Evolutionary conservation across 441 rosid genomes (phyloP).

Genomic region (Brassica hybrid): DNA sequence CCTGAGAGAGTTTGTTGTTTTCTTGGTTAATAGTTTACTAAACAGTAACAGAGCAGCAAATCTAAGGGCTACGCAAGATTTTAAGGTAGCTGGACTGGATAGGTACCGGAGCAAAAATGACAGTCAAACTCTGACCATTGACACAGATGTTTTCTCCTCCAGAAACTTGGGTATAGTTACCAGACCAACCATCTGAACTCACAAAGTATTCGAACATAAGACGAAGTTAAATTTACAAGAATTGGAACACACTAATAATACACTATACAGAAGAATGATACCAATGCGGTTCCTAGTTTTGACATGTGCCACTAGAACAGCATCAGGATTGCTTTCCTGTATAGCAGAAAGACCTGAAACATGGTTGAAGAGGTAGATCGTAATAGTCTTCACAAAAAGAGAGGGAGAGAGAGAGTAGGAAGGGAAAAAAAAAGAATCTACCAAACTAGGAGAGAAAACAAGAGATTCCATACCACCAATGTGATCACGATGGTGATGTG

Average conservation of each 20-base stretch:
- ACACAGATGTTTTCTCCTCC: conserved; percentile 83
- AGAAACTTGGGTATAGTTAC: conserved; percentile 65
- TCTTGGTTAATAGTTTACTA: conserved; percentile 23
- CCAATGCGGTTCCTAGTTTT: conserved; percentile 74
- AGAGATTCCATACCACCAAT: conserved; percentile 61
- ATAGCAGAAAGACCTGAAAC: conserved; percentile 81
- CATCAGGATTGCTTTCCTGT: conserved; percentile 81
- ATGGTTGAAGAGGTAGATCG: conserved; percentile 17
- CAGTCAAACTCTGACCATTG: conserved; percentile 73
- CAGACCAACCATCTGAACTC: conserved; percentile 77
- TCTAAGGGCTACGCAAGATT: not conserved
- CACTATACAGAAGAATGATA: conserved; percentile 44
- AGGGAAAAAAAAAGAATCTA: conserved; percentile 10
- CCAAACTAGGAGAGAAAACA: not conserved
- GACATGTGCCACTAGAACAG: conserved; percentile 73
- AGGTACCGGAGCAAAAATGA: conserved; percentile 79
- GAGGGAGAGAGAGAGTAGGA: not conserved
- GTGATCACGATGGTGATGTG: conserved; percentile 92
- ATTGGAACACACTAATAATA: not conserved
- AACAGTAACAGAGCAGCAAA: not conserved
- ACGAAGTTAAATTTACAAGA: not conserved
- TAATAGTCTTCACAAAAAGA: not conserved
- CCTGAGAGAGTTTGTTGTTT: conserved; percentile 53
- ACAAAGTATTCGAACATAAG: conserved; percentile 20
- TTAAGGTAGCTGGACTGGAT: not conserved